Base-by-base conservation (phyloP, 257 asterid genomes). In the Capsicum chinense region DNA sequence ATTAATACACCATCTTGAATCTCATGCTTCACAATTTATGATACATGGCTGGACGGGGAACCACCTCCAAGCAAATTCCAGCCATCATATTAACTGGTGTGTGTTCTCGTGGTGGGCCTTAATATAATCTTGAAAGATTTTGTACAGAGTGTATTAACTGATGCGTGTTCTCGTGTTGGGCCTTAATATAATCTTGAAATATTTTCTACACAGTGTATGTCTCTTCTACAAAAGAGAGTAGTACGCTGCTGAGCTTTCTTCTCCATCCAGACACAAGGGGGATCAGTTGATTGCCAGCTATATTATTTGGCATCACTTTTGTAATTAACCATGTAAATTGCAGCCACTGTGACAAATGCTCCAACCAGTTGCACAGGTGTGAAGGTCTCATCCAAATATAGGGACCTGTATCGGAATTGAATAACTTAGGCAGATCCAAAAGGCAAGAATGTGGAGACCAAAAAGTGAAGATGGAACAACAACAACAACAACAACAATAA, bases 381-480 rank as follows among this genome's bases (percentile, higher is more conserved):
- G 91, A 94, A 96, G 85, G 97, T 92, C 89, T 96, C 99, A 16
- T 86, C 97, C 26, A 96, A 97, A 90, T 94, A 94, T 42, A 93
- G 83, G 92, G 88, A 96, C 85, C 99, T 94, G 95, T 90, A 83
- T 64, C 33, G 0, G 47, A 82, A 66, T 54, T 66, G 79, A 70
- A 82, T 35, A 57, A 82, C 58, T 82, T 35, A 48, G 78, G 54
- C 17, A 81, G 78, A 62, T 63, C 42, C 0, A 44, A 48, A 66
- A 16, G 56, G 84, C 10, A 47, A 47, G n/a, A 78, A 54, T 8
- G 9, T 0, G 0, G 82, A 78, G 62, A 78, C 62, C 64, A 56
- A 78, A 33, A 26, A 50, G 47, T 21, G 62, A 50, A 74, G 47
- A 74, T 52, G 52, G 63, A 78, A 54, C 33, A 26, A 26, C 33